These are phyloP conservation scores for Pyrus communis DNA, from an alignment of 306 rosid species.

Conservation along the genomic window DNA sequence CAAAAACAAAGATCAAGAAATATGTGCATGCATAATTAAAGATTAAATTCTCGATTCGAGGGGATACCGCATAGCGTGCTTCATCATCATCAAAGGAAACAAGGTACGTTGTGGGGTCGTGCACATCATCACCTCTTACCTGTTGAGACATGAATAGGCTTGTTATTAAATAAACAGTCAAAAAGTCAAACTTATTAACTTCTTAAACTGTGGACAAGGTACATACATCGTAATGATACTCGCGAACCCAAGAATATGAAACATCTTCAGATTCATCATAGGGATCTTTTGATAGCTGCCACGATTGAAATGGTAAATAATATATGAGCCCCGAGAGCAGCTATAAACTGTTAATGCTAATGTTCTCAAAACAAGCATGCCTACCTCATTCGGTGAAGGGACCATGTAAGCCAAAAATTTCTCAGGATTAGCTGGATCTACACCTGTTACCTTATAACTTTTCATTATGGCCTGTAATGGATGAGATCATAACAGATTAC, in stretches of 20 bases:
- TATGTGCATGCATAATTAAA: neutral
- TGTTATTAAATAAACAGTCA: neutral
- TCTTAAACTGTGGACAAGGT: slow-evolving; percentile 7
- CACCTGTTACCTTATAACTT: slow-evolving; percentile 63
- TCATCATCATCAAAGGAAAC: slow-evolving; percentile 81
- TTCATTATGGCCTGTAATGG: slow-evolving; percentile 76
- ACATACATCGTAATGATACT: slow-evolving; percentile 90
- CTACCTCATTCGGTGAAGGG: slow-evolving; percentile 88
- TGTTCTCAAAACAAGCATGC: neutral
- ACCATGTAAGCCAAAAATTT: slow-evolving; percentile 93
- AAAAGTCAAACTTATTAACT: neutral
- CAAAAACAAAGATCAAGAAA: neutral
- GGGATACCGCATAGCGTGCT: slow-evolving; percentile 77
- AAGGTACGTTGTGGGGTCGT: slow-evolving; percentile 72
- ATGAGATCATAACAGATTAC: slow-evolving; percentile 4
- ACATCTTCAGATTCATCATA: slow-evolving; percentile 84
- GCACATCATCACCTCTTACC: slow-evolving; percentile 84
- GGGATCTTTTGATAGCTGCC: slow-evolving; percentile 83
- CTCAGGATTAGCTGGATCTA: slow-evolving; percentile 75
- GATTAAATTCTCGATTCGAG: slow-evolving; percentile 8
- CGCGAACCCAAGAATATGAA: slow-evolving; percentile 82
- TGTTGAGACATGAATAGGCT: slow-evolving; percentile 21
- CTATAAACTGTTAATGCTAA: neutral
- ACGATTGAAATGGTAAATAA: slow-evolving; percentile 20
- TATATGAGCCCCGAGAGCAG: neutral